Evolutionary conservation across 352 stramenopile species (phyloP).

Genomic region (Phytophthora multivora): DNA sequence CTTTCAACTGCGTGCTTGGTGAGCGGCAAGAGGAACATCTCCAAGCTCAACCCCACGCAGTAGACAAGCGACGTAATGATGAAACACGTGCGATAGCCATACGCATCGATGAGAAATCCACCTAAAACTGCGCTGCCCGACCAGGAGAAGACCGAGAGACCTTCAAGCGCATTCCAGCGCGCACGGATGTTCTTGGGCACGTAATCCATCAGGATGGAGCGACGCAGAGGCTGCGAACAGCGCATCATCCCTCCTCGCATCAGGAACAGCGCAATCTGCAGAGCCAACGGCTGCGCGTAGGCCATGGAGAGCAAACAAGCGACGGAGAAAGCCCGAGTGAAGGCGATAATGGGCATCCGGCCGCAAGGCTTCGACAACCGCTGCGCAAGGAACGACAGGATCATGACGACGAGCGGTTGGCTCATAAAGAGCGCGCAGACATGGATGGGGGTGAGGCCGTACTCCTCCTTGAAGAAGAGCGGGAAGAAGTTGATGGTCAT

Average conservation of each 20-base stretch:
- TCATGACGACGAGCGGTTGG: slow-evolving; percentile 73
- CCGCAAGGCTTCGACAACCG: slow-evolving; percentile 52
- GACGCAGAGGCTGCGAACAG: slow-evolving; percentile 78
- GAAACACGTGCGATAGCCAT: slow-evolving; percentile 81
- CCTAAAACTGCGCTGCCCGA: slow-evolving; percentile 81
- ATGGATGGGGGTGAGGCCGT: slow-evolving; percentile 74
- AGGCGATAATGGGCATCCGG: slow-evolving; percentile 76
- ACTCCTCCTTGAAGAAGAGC: slow-evolving; percentile 84
- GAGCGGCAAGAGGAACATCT: slow-evolving; percentile 64
- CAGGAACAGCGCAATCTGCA: slow-evolving; percentile 76
- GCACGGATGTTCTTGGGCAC: slow-evolving; percentile 75
- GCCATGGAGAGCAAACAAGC: slow-evolving; percentile 72
- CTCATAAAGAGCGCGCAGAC: slow-evolving; percentile 69
- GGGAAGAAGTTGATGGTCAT: slow-evolving; percentile 90
- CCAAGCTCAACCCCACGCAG: slow-evolving; percentile 52
- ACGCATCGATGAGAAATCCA: slow-evolving; percentile 77
- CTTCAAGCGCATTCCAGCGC: slow-evolving; percentile 78
- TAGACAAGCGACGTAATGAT: slow-evolving; percentile 83
- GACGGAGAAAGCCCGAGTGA: slow-evolving; percentile 62
- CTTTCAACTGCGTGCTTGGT: slow-evolving; percentile 64
- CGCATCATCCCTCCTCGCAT: slow-evolving; percentile 85
- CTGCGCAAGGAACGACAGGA: slow-evolving; percentile 62
- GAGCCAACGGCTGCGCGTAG: slow-evolving; percentile 51
- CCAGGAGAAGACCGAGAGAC: slow-evolving; percentile 80
- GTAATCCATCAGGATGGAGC: slow-evolving; percentile 83